These are phyloP conservation scores for Metarhizium brunneum DNA, from an alignment of 2,329 filamentous ascomycete genomes.

Conservation along the genomic window DNA sequence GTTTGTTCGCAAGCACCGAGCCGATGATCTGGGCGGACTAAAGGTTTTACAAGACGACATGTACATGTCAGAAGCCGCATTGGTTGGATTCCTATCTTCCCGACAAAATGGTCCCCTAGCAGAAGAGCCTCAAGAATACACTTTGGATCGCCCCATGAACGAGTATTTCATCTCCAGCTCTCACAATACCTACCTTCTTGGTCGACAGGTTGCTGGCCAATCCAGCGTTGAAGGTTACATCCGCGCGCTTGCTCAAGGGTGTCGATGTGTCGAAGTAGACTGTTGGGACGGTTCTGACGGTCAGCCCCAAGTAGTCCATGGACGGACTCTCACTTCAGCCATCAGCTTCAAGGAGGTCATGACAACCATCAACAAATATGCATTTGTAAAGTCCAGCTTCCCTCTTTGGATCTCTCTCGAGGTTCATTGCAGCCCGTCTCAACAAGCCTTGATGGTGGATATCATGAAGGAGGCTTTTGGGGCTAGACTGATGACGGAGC, in stretches of 20 bases:
- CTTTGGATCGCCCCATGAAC: constrained; percentile 76
- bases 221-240: constrained; percentile 97
- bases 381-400: constrained; percentile 78
- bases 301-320: constrained; percentile 83
- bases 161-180: constrained; percentile 98
- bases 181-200: constrained; percentile 94
- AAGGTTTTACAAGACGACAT: constrained; percentile 37
- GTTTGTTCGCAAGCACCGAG: constrained; percentile 51
- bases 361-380: constrained; percentile 87
- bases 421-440: constrained; percentile 77
- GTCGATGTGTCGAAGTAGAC: constrained; percentile 93
- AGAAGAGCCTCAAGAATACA: constrained; percentile 49
- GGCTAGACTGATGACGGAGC: constrained; percentile 66
- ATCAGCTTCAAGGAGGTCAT: constrained; percentile 90
- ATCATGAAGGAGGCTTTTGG: constrained; percentile 83
- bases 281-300: constrained; percentile 93
- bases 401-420: constrained; percentile 93
- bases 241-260: constrained; percentile 75
- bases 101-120: constrained; percentile 60
- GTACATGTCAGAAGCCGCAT: constrained; percentile 65
- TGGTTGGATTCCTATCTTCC: constrained; percentile 70
- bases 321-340: constrained; percentile 77
- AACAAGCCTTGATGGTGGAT: constrained; percentile 81
- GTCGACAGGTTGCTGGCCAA: constrained; percentile 78
- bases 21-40: constrained; percentile 32